Base-by-base conservation (phyloP, 441 rosid species). In the Corymbia calophylla region DNA sequence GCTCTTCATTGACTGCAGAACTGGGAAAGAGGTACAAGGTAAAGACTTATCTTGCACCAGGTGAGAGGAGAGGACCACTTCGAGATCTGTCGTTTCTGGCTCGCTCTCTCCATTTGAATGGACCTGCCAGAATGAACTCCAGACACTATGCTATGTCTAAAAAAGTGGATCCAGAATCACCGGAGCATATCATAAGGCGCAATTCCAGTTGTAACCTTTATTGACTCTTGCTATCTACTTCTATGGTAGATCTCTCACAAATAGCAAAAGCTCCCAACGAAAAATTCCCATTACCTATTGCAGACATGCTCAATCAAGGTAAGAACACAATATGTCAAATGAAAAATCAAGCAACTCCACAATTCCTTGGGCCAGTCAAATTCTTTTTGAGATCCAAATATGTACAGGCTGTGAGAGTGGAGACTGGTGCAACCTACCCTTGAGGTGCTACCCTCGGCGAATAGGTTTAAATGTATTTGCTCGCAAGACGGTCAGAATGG, bases 401-500 rank as follows among this genome's bases (percentile, higher is more conserved):
- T 77, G 84, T 77, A 44, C 10, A 44, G 49, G 84, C 29, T 77
- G 27, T 5, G 51, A 39, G 84, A 47, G n/a, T 44, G 51, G 51
- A 44, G 84, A 12, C 18, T 10, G 18, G 13, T 10, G 62, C 29
- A 0, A 58, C 62, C 29, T 25, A 58, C 27, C 62, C 62, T 13
- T 23, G 0, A 9, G 62, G 62, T 27, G 27, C 62, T 10, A 29
- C 62, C 25, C 62, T 58, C 1, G 0, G 6, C 0, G 0, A 58
- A 23, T 58, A 25, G n/a, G 62, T 58, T 58, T 58, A 25, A 13
- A 23, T 14, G n/a, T 25, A 58, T 25, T 58, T 23, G 62, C 5
- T 23, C 29, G 5, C 23, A 58, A 25, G 62, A 58, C 3, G 3
- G 29, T 56, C 6, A 9, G 0, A 9, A 58, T 58, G 62, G 62